Conservation (phyloP, 805 yeast genomes). For the Candida parachauliodes region DNA sequence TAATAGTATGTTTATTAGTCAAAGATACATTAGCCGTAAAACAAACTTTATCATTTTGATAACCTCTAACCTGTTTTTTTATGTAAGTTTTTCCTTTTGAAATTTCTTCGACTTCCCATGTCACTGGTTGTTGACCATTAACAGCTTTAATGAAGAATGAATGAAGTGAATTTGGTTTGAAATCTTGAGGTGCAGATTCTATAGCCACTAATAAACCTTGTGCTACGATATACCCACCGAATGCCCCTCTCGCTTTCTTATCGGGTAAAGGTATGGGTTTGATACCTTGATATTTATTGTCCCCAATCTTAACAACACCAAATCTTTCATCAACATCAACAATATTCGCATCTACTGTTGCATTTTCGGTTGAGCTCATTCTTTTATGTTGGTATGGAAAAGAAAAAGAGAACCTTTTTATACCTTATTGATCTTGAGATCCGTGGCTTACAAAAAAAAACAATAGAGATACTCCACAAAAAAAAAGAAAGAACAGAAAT, state of each 20-base stretch:
- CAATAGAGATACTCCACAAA: too few relatives aligned
- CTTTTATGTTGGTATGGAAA: too few relatives aligned
- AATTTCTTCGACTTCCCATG: constrained; percentile 31
- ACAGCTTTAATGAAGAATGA: constrained; percentile 38
- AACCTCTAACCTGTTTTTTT: constrained; percentile 27
- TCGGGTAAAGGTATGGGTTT: constrained; percentile 18
- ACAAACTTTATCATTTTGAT: constrained; percentile 26
- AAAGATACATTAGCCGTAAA: constrained; percentile 35
- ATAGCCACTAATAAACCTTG: constrained; percentile 34
- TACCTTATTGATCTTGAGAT: too few relatives aligned
- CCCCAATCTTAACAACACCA: constrained; percentile 14
- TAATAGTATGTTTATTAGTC: constrained; percentile 26
- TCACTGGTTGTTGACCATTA: constrained; percentile 25
- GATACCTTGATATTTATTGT: constrained; percentile 17
- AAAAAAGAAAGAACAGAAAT: too few relatives aligned
- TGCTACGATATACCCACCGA: constrained; percentile 33
- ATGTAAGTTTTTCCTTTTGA: constrained; percentile 34
- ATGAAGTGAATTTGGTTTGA: constrained; percentile 41
- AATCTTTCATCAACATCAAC: neutral
- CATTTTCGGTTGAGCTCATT: neutral
- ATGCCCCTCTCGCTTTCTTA: constrained; percentile 23
- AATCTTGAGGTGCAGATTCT: constrained; percentile 22
- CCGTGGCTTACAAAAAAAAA: too few relatives aligned
- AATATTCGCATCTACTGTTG: neutral
- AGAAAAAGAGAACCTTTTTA: too few relatives aligned